Conservation (phyloP, 2,329 filamentous ascomycete species). For the Hirsutella rhossiliensis region DNA sequence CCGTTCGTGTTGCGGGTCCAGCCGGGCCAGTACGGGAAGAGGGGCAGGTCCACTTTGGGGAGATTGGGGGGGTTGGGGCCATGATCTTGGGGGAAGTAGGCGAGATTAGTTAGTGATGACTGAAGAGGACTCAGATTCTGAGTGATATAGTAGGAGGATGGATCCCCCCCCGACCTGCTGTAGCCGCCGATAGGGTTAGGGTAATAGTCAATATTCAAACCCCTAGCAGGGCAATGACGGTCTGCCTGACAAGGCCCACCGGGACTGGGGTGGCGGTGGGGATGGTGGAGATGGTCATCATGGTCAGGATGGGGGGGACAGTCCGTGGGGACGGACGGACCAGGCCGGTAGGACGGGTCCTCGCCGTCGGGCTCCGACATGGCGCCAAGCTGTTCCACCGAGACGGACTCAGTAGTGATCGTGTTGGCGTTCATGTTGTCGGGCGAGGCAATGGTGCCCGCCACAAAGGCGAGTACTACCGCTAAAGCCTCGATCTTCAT, state of each 20-base stretch:
- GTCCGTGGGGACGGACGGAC: no score
- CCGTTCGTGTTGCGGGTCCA: conserved; percentile 5
- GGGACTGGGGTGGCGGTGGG: no score
- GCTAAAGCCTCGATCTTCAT: no score
- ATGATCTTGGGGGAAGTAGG: conserved; percentile 9
- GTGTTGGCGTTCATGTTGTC: no score
- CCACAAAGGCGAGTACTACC: no score
- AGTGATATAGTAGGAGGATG: conserved; percentile 12
- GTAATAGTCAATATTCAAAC: conserved; percentile 10
- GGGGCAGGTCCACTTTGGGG: conserved; percentile 1
- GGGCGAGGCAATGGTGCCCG: no score
- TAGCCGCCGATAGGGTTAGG: conserved; percentile 9
- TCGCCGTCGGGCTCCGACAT: no score
- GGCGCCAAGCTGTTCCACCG: no score
- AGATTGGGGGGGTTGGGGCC: not conserved
- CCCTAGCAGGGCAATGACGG: not conserved
- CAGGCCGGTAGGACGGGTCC: no score
- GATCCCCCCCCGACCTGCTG: conserved; percentile 6
- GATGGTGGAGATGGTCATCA: no score
- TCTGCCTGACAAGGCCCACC: not conserved
- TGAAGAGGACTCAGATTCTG: conserved; percentile 5
- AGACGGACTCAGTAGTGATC: no score
- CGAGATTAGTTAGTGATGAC: conserved; percentile 5
- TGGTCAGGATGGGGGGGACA: no score
- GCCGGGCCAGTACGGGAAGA: conserved; percentile 3